Evolutionary conservation across 108 stramenopile species (phyloP).

Genomic region (Cylindrotheca fusiformis): DNA sequence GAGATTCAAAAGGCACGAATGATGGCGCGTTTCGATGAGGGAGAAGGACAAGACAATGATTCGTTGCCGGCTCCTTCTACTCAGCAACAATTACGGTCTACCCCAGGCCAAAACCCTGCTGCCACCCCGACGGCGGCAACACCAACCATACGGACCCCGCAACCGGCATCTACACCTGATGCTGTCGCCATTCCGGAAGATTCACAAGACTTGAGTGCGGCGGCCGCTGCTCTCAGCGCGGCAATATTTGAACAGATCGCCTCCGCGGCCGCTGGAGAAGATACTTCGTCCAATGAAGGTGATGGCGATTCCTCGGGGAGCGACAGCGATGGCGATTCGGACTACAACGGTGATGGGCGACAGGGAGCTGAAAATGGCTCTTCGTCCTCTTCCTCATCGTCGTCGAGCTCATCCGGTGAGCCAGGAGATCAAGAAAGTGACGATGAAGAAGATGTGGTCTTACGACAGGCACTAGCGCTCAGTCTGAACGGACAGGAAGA

Average conservation of each 20-base stretch:
- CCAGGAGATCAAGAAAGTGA: conserved; percentile 22
- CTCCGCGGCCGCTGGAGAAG: conserved; percentile 24
- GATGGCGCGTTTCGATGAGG: conserved; percentile 14
- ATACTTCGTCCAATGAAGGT: conserved; percentile 12
- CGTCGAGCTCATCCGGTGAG: conserved; percentile 24
- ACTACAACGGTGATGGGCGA: conserved; percentile 10
- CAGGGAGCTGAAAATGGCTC: conserved; percentile 11
- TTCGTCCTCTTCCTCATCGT: conserved; percentile 39
- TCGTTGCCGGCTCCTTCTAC: background rate
- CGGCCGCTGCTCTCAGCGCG: conserved; percentile 11
- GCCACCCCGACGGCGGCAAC: conserved; percentile 4
- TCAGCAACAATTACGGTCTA: background rate
- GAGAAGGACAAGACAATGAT: conserved; percentile 8
- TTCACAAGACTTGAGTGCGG: conserved; percentile 29
- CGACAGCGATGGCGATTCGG: conserved; percentile 19
- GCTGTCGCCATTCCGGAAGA: conserved; percentile 17
- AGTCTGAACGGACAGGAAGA: conserved; percentile 22
- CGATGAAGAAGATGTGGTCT: conserved; percentile 23
- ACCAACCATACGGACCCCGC: conserved; percentile 6
- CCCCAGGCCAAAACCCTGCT: background rate
- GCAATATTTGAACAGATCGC: conserved; percentile 21
- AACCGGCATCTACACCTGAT: conserved; percentile 25
- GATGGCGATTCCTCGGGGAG: conserved; percentile 20
- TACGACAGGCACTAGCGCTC: conserved; percentile 42
- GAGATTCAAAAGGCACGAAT: conserved; percentile 68